phyloP scores from a whole-genome alignment of 2,329 filamentous ascomycete species.

The Monilinia aucupariae region DNA sequence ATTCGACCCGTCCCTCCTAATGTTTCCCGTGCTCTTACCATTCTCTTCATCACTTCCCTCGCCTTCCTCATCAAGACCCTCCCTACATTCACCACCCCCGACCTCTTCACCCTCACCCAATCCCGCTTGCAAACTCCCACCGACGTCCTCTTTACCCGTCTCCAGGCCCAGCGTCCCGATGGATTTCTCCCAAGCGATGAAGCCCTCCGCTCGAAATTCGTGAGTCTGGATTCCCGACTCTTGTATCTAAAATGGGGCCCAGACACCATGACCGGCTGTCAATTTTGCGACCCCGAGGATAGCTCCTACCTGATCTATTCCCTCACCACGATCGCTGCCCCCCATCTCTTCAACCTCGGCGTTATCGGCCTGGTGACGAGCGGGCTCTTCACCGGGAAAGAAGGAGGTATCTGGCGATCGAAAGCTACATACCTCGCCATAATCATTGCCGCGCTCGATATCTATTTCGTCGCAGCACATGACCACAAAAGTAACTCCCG shows the following conservation, averaged over 20 bases:
- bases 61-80: slow-evolving; percentile 59
- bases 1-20: slow-evolving; percentile 50
- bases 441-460: slow-evolving; percentile 56
- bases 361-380: slow-evolving; percentile 71
- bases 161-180: slow-evolving; percentile 51
- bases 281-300: slow-evolving; percentile 74
- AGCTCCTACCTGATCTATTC: slow-evolving; percentile 76
- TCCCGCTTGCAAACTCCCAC: slow-evolving; percentile 82
- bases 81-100: slow-evolving; percentile 65
- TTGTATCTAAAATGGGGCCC: slow-evolving; percentile 83
- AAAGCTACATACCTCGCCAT: slow-evolving; percentile 60
- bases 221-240: slow-evolving; percentile 64
- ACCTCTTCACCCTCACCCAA: slow-evolving; percentile 71
- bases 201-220: slow-evolving; percentile 61
- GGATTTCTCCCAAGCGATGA: slow-evolving; percentile 55
- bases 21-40: slow-evolving; percentile 52
- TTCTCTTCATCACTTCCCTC: slow-evolving; percentile 50
- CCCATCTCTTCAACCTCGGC: slow-evolving; percentile 75
- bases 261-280: slow-evolving; percentile 63
- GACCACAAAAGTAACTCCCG: slow-evolving; percentile 59
- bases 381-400: slow-evolving; percentile 54
- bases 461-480: slow-evolving; percentile 61
- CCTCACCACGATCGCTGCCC: slow-evolving; percentile 63
- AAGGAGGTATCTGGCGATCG: slow-evolving; percentile 63
- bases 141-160: slow-evolving; percentile 75